phyloP scores from a whole-genome alignment of 179 eudicot species.

The Gypsophila paniculata region DNA sequence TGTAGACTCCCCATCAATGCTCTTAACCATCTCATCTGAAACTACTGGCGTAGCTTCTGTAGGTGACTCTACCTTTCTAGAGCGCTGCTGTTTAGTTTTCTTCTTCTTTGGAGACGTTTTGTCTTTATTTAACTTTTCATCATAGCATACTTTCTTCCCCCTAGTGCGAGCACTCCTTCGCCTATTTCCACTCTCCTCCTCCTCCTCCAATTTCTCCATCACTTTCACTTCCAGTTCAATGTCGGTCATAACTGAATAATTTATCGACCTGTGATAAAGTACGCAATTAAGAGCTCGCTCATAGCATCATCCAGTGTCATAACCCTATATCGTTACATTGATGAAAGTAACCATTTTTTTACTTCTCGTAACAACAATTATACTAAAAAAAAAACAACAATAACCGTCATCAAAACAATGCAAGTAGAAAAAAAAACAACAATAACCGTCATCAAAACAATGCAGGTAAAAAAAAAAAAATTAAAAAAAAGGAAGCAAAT shows the following conservation, averaged over 20 bases:
- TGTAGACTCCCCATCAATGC: neutral
- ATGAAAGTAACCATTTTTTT: no score
- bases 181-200: neutral
- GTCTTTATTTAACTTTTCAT: slow-evolving; percentile 3
- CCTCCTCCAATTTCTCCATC: slow-evolving; percentile 1
- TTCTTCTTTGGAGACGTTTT: slow-evolving; percentile 9
- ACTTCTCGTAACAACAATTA: no score
- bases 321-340: no score
- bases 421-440: no score
- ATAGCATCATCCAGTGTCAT: no score
- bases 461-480: no score
- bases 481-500: no score
- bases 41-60: slow-evolving; percentile 10
- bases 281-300: neutral
- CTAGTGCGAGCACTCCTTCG: slow-evolving; percentile 24
- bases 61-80: neutral
- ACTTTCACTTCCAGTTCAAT: neutral
- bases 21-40: slow-evolving; percentile 17
- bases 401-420: no score
- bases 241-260: neutral
- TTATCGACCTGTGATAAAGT: neutral
- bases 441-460: no score
- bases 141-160: slow-evolving; percentile 16
- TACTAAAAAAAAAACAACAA: no score
- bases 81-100: neutral